Evolutionary conservation across 345 rosid species (phyloP).

Genomic region (Ceriops tagal): DNA sequence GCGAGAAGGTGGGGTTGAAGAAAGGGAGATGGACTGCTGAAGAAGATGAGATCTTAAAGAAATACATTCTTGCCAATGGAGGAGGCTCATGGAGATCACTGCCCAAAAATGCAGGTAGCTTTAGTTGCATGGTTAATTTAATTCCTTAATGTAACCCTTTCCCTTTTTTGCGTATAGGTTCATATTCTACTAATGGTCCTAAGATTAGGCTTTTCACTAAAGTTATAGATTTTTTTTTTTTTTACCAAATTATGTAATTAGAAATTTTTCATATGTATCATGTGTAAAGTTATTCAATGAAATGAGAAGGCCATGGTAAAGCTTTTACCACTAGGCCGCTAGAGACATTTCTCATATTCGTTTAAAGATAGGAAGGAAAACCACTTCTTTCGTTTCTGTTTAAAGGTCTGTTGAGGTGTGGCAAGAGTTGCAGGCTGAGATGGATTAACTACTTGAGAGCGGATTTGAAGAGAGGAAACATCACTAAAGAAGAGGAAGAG

Average conservation of each 20-base stretch:
- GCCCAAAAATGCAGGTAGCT: conserved; percentile 75
- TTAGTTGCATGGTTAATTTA: not conserved
- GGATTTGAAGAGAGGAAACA: conserved; percentile 80
- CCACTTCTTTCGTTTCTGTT: not conserved
- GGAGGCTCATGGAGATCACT: conserved; percentile 89
- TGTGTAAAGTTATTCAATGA: too few relatives aligned
- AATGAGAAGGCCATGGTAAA: too few relatives aligned
- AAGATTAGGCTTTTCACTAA: too few relatives aligned
- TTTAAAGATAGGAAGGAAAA: not conserved
- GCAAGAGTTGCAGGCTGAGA: conserved; percentile 92
- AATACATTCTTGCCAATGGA: conserved; percentile 63
- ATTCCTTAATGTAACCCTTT: too few relatives aligned
- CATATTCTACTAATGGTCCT: too few relatives aligned
- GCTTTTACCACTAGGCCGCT: too few relatives aligned
- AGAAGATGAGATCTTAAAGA: conserved; percentile 66
- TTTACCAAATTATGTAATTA: too few relatives aligned
- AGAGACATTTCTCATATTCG: too few relatives aligned
- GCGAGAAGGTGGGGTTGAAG: conserved; percentile 81
- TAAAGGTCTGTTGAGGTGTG: conserved; percentile 74
- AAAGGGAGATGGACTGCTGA: conserved; percentile 83
- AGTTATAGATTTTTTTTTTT: too few relatives aligned
- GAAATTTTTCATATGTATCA: too few relatives aligned
- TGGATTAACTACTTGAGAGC: conserved; percentile 86
- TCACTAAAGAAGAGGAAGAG: conserved; percentile 68
- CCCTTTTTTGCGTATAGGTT: too few relatives aligned